These are phyloP conservation scores for Colletotrichum siamense DNA, from an alignment of 2,329 filamentous ascomycete species.

Conservation along the genomic window DNA sequence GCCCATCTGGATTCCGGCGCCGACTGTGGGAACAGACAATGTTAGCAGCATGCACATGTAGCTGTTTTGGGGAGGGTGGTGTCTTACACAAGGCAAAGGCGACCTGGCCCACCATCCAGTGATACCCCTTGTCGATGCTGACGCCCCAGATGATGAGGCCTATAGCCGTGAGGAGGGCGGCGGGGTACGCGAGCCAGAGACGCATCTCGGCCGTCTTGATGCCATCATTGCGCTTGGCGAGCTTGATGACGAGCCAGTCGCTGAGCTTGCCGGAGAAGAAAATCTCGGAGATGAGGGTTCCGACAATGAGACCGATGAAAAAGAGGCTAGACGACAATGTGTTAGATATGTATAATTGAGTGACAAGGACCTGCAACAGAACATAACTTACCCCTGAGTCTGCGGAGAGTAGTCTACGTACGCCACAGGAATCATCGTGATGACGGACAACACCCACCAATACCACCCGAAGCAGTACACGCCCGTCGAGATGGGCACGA, in stretches of 20 bases:
- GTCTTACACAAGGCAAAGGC: conserved; percentile 59
- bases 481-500: conserved; percentile 49
- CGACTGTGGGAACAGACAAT: conserved; percentile 38
- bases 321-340: conserved; percentile 39
- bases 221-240: conserved; percentile 48
- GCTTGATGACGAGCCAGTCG: conserved; percentile 52
- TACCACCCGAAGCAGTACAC: conserved; percentile 61
- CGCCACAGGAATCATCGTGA: conserved; percentile 58
- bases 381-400: conserved; percentile 46
- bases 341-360: background rate
- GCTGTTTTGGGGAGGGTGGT: accelerated
- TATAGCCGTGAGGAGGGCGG: conserved; percentile 49
- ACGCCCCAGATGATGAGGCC: conserved; percentile 61
- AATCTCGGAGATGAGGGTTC: conserved; percentile 55
- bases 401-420: conserved; percentile 53
- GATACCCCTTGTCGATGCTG: conserved; percentile 55
- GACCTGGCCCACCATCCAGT: conserved; percentile 63
- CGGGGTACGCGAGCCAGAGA: conserved; percentile 61
- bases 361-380: background rate
- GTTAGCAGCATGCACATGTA: background rate
- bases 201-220: conserved; percentile 58
- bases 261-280: conserved; percentile 58
- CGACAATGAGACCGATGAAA: conserved; percentile 58
- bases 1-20: conserved; percentile 60
- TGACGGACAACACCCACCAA: conserved; percentile 60